A percentile compares a stretch with the other conserved stretches of the same genome.
phyloP scores from a whole-genome alignment of 768 basidiomycete genomes.

The Aureoboletus auriporus region DNA sequence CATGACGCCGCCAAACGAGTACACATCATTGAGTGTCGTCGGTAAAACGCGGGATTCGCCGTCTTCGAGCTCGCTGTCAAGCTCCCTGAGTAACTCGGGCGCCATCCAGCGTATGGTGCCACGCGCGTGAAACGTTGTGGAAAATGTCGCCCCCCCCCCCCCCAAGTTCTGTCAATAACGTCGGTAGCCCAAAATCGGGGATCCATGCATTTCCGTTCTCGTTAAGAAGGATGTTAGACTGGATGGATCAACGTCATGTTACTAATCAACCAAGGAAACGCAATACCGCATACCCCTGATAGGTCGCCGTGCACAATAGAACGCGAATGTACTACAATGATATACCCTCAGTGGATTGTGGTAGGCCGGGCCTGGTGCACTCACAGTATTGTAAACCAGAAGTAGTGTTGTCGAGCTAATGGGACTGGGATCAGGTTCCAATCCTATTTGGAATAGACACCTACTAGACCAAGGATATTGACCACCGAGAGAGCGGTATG shows the following conservation, averaged over 20 bases:
- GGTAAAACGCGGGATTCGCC: neutral
- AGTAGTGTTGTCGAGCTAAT: conserved; percentile 9
- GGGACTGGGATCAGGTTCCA: neutral
- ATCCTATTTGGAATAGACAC: neutral
- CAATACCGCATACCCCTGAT: conserved; percentile 9
- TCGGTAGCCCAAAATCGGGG: conserved; percentile 43
- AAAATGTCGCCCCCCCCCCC: conserved; percentile 12
- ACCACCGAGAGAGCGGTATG: conserved; percentile 5
- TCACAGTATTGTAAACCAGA: conserved; percentile 14
- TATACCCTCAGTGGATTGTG: neutral
- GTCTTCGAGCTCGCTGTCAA: conserved; percentile 1
- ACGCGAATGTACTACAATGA: conserved; percentile 12
- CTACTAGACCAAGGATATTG: neutral
- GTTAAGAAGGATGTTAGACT: conserved; percentile 44
- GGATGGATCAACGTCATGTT: neutral
- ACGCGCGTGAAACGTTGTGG: conserved; percentile 16
- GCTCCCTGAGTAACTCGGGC: conserved; percentile 17
- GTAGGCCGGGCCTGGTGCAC: neutral
- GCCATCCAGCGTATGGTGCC: conserved; percentile 14
- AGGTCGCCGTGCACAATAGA: conserved; percentile 19
- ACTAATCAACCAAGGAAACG: neutral
- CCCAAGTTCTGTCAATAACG: conserved; percentile 4
- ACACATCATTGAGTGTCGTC: conserved; percentile 9
- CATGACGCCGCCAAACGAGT: conserved; percentile 21
- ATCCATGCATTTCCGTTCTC: conserved; percentile 33